Conservation (phyloP, 78 protist species). For the Dictyostelium citrinum region DNA sequence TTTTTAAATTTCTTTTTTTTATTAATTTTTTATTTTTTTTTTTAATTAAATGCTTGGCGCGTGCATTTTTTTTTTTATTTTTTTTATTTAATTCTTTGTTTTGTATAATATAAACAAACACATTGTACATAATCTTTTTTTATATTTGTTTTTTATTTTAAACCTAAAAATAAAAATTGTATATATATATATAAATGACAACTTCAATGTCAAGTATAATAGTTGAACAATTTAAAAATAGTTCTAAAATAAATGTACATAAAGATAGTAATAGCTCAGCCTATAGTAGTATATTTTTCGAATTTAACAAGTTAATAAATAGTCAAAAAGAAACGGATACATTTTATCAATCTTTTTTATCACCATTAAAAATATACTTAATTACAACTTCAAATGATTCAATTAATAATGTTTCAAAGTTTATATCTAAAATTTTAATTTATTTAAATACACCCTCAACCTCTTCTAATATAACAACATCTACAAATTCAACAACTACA, state of each 20-base stretch:
- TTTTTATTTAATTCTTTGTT: background rate
- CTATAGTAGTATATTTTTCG: background rate
- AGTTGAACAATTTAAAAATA: background rate
- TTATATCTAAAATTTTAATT: constrained; percentile 21
- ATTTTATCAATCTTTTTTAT: background rate
- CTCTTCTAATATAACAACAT: background rate
- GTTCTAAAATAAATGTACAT: background rate
- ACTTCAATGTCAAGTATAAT: background rate
- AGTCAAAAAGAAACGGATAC: background rate
- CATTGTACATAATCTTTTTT: background rate
- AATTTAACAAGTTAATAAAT: constrained; percentile 20
- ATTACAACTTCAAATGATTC: background rate
- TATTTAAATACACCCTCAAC: background rate
- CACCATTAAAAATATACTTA: constrained; percentile 43
- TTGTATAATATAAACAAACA: background rate
- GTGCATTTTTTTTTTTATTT: background rate
- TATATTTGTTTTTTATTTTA: background rate
- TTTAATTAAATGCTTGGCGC: background rate
- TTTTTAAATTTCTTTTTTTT: background rate
- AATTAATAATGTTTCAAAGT: background rate
- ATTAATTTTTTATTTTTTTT: background rate
- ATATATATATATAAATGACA: background rate
- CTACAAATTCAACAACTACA: background rate
- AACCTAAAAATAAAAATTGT: background rate
- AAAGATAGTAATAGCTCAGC: background rate